A percentile compares a stretch with the other conserved stretches of the same genome.
Conservation (phyloP, 257 asterid genomes). For the Ocimum tenuiflorum region DNA sequence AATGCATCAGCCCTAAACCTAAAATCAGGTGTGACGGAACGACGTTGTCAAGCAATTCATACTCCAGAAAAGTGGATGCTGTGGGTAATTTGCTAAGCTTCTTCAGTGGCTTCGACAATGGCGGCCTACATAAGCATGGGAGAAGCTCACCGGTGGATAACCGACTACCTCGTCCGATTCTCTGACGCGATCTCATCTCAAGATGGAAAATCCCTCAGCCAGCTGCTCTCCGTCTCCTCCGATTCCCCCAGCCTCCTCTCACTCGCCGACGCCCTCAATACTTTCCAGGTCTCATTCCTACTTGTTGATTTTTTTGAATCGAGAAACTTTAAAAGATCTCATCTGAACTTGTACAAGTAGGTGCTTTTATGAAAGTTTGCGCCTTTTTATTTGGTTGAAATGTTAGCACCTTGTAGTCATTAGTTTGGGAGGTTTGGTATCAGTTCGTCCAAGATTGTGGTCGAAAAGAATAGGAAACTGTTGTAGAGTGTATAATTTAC, state of each 20-base stretch:
- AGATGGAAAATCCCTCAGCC: slow-evolving; percentile 67
- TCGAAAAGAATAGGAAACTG: background rate
- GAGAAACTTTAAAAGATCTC: background rate
- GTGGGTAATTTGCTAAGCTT: background rate
- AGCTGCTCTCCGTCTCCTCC: slow-evolving; percentile 66
- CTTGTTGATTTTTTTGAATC: background rate
- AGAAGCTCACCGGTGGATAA: slow-evolving; percentile 75
- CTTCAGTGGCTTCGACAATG: slow-evolving; percentile 30
- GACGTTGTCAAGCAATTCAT: background rate
- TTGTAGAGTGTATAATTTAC: slow-evolving; percentile 7
- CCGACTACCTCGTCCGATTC: slow-evolving; percentile 68
- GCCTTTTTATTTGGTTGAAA: background rate
- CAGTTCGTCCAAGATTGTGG: background rate
- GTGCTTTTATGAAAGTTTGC: slow-evolving; percentile 5
- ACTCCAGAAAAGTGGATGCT: background rate
- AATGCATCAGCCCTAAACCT: background rate
- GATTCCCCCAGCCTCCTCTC: slow-evolving; percentile 50
- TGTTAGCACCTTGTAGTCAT: background rate
- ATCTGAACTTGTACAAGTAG: background rate
- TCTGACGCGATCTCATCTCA: slow-evolving; percentile 69
- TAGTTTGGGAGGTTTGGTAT: background rate
- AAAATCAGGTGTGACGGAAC: background rate
- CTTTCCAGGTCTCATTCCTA: slow-evolving; percentile 55
- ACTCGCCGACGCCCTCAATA: slow-evolving; percentile 76
- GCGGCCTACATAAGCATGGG: slow-evolving; percentile 79